Base-by-base conservation (phyloP, 306 rosid species). In the Lupinus albus region DNA sequence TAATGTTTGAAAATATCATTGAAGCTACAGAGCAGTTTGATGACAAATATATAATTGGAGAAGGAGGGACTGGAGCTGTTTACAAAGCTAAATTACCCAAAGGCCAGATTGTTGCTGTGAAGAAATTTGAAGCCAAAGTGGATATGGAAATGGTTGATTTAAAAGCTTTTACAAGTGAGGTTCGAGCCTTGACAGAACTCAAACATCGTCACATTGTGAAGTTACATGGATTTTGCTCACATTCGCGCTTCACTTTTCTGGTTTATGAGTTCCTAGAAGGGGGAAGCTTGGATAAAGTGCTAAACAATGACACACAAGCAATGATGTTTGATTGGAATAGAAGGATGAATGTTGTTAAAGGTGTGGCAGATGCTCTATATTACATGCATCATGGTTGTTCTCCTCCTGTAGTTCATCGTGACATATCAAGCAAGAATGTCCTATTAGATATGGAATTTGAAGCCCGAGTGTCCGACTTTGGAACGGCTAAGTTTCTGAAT, bases 401-500 rank as follows among this genome's bases (percentile, higher is more conserved):
- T 16, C 64, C 57, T 41, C 74, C 79, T 59, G 67, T 67, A 11
- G 49, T 75, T 59, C 74, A 75, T 60, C 79, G 79, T 0, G 79
- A 75, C 57, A 67, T 75, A 75, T 75, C 79, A 6, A 75, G 79
- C 70, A 75, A 75, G 61, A 75, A 75, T 59, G 20, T 75, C 59
- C 74, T 75, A 14, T 16, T 75, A 15, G 70, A 67, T 75, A 49
- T 32, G 32, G 79, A 67, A 8, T 67, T 28, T 59, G 64, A 59
- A 67, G 79, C 74, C 16, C 61, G 46, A 9, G 17, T 75, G 33
- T 75, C 70, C 0, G 79, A 67, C 32, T 75, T 75, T 28, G 79
- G 79, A 49, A 67, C 72, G 21, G 59, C 79, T 1, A 61, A 68
- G 35, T 42, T 75, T 59, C 57, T 75, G 1, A 59, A 75, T 50